These are phyloP conservation scores for barley (Hordeum vulgare) DNA, from an alignment of 176 grass and related monocot species.

Conservation along the genomic window MorexV3_pseudomolecules_assembly NC_058518.1:247089513-247090012, in stretches of 20 bases:
- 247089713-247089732: background rate
- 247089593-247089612: background rate
- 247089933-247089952: conserved; percentile 74
- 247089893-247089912: conserved; percentile 89
- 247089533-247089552: background rate
- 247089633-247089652: background rate
- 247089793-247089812: background rate
- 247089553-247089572: background rate
- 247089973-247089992: conserved; percentile 10
- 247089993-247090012: conserved; percentile 4
- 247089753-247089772: background rate
- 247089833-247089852: background rate
- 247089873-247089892: conserved; percentile 91
- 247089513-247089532: conserved; percentile 7
- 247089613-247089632: background rate
- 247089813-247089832: background rate
- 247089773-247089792: background rate
- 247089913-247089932: conserved; percentile 89
- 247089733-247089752: background rate
- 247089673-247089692: conserved; percentile 9
- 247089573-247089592: background rate
- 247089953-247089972: conserved; percentile 13
- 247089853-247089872: conserved; percentile 63
- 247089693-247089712: background rate
- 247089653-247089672: background rate